Percentiles rank a stretch among this genome's conserved stretches.
Conservation (phyloP, 495 filamentous ascomycete genomes). For the Darksidea phi region DNA sequence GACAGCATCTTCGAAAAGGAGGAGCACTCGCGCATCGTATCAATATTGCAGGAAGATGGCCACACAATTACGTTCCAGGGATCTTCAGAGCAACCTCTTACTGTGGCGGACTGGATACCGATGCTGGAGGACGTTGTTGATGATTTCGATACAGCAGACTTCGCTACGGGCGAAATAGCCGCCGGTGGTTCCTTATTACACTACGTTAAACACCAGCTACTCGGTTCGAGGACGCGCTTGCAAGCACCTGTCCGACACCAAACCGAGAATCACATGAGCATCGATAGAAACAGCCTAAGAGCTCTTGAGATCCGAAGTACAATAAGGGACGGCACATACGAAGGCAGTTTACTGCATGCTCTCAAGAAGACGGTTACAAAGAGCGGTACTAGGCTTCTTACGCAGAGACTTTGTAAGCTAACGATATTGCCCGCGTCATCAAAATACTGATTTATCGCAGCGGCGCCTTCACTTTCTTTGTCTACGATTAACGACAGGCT, state of each 20-base stretch:
- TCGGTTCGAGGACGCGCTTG: slow-evolving; percentile 76
- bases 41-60: slow-evolving; percentile 53
- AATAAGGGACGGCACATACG: slow-evolving; percentile 66
- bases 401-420: slow-evolving; percentile 71
- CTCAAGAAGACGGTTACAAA: slow-evolving; percentile 87
- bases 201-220: slow-evolving; percentile 77
- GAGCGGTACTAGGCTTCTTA: slow-evolving; percentile 79
- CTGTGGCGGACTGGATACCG: slow-evolving; percentile 65
- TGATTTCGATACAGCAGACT: slow-evolving; percentile 43
- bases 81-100: slow-evolving; percentile 47
- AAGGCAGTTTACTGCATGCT: slow-evolving; percentile 84
- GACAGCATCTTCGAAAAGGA: slow-evolving; percentile 44
- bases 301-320: slow-evolving; percentile 87
- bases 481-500: slow-evolving; percentile 74
- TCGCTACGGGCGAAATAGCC: slow-evolving; percentile 54
- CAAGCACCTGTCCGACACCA: slow-evolving; percentile 76
- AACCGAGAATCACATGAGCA: slow-evolving; percentile 73
- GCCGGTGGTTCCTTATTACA: slow-evolving; percentile 76
- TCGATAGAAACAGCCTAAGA: slow-evolving; percentile 87
- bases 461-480: slow-evolving; percentile 80
- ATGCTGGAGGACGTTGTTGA: slow-evolving; percentile 70
- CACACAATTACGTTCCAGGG: slow-evolving; percentile 58
- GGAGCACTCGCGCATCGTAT: slow-evolving; percentile 39
- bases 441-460: slow-evolving; percentile 39
- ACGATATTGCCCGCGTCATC: background rate